Conservation (phyloP, 2,329 filamentous ascomycete genomes). For the Trichoderma sp. region DNA sequence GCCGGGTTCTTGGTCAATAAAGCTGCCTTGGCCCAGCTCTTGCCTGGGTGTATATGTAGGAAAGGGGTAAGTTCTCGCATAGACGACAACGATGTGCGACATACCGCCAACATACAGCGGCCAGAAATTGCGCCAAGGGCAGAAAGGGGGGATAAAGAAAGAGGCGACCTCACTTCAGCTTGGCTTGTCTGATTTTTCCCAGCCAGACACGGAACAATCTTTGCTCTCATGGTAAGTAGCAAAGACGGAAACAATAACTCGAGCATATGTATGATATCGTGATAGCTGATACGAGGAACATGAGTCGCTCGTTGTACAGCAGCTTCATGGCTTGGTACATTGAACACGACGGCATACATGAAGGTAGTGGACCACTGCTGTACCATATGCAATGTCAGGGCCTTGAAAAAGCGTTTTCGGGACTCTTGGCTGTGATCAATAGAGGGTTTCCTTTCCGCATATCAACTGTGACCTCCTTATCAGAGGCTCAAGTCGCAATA, state of each 20-base stretch:
- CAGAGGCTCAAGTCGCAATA: background rate
- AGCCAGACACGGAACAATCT: background rate
- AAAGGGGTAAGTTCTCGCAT: background rate
- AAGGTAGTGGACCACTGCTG: background rate
- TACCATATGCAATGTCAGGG: background rate
- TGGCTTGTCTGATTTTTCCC: background rate
- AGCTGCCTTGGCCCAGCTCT: background rate
- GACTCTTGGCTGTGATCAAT: background rate
- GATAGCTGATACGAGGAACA: background rate
- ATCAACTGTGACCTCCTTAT: background rate
- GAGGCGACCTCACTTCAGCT: background rate
- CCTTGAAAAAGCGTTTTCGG: no score
- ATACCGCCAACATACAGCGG: background rate
- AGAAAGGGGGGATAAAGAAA: background rate
- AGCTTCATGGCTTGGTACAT: background rate
- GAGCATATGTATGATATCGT: background rate
- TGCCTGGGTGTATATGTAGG: constrained; percentile 2
- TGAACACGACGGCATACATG: background rate
- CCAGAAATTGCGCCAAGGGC: background rate
- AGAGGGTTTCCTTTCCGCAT: background rate
- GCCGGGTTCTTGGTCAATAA: background rate
- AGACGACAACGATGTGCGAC: constrained; percentile 9
- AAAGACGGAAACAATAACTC: background rate
- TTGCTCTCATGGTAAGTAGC: background rate
- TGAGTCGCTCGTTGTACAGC: background rate